Evolutionary conservation across 2,329 filamentous ascomycete genomes (phyloP), one percentile per base, ranked within the genome.

Genomic region (Trichoderma brevicompactum): DNA sequence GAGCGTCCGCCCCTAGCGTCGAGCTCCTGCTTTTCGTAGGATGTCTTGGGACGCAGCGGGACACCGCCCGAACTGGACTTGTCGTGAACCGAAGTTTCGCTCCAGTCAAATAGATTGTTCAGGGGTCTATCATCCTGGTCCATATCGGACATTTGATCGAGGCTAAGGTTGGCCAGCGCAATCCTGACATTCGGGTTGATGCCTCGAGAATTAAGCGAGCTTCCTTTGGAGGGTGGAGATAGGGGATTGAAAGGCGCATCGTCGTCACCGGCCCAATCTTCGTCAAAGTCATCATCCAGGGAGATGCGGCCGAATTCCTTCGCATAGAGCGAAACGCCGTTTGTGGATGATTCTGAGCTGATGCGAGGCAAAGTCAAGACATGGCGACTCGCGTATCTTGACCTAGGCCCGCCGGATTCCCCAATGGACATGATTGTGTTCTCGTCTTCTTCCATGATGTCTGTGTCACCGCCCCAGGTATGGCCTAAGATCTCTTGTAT

Each of bases 51-150:
- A 32, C 91, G 85, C 52, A 83, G 82, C n/a, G 83, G 83, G 44
- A 83, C 82, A 34, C 84, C 84, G 66, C 83, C 84, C 15, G 79
- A 77, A 53, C 89, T 85, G 60, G 81, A 78, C 76, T 87, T 90
- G 28, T 91, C 89, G 66, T 85, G 80, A 7, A 80, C 78, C 32
- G 85, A 78, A 13, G 89, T 83, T 74, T 94, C 91, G 54, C 88
- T 87, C 90, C 90, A 92, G 75, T 94, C 91, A 71, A 94, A 94
- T 3, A 94, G 80, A 69, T 85, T 93, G 75, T 89, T 91, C 67
- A 85, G 79, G 2, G 85, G 85, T 13, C 86, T 81, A 61, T 88
- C 85, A 49, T 70, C 66, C 5, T 52, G 65, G 67, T 70, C 65
- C 38, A 65, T 59, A 41, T 71, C 70, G 15, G 72, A 71, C 48